Evolutionary conservation across 805 yeast species (phyloP).

Genomic region (Clavispora carvajalis): DNA sequence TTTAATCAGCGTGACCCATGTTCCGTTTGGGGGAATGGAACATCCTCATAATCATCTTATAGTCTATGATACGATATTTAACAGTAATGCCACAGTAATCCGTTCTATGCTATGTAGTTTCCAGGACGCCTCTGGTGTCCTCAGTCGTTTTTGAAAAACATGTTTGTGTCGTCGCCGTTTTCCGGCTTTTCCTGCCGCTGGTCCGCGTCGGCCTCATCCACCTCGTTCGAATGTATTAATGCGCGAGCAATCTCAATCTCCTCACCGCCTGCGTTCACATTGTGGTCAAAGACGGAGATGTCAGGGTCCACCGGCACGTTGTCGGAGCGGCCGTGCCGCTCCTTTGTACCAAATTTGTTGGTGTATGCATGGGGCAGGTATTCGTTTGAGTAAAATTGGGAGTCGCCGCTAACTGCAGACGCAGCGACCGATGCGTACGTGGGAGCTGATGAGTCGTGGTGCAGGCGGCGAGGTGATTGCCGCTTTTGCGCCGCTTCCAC

Average conservation of each 20-base stretch:
- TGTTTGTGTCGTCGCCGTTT: constrained; percentile 11
- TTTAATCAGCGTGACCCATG: constrained; percentile 27
- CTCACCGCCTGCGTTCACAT: constrained; percentile 32
- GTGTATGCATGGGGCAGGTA: constrained; percentile 7
- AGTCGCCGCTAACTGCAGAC: constrained; percentile 21
- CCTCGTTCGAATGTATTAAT: constrained; percentile 53
- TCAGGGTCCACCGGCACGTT: constrained; percentile 56
- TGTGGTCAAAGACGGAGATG: constrained; percentile 39
- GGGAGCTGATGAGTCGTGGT: constrained; percentile 13
- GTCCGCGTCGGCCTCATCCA: constrained; percentile 13
- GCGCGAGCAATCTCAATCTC: constrained; percentile 66
- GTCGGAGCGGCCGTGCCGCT: constrained; percentile 12
- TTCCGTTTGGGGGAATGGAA: constrained; percentile 17
- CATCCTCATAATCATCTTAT: neutral
- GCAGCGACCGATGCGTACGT: constrained; percentile 34
- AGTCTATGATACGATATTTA: neutral
- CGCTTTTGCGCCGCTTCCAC: constrained; percentile 53
- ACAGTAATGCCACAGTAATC: neutral
- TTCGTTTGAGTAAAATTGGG: constrained; percentile 13
- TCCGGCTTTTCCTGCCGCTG: constrained; percentile 4
- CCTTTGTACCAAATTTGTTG: constrained; percentile 8
- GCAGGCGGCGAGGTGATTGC: constrained; percentile 15
- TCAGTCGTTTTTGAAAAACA: constrained; percentile 12
- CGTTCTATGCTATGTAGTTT: no score
- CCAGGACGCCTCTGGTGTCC: no score